phyloP scores from a whole-genome alignment of 805 yeast species.

The Pichia gijzeniarum region DNA sequence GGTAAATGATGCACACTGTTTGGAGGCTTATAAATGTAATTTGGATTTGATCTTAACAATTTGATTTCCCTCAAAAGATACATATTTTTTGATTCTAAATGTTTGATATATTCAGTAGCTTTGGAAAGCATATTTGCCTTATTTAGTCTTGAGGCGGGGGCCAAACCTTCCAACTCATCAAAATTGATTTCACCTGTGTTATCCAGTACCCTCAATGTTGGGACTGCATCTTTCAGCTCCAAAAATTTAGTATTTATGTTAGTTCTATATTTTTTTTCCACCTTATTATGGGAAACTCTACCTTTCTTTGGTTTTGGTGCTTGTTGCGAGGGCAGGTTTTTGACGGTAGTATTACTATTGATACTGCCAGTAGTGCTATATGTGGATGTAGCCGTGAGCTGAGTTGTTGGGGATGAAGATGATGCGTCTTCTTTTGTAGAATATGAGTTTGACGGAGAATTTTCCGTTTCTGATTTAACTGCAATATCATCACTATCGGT shows the following conservation, averaged over 20 bases:
- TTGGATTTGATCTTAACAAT: constrained; percentile 15
- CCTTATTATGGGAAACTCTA: constrained; percentile 67
- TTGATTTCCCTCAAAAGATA: constrained; percentile 46
- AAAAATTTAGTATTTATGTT: constrained; percentile 67
- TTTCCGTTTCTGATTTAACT: too few relatives aligned
- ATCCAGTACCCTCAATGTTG: constrained; percentile 59
- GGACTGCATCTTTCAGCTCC: constrained; percentile 70
- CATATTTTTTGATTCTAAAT: constrained; percentile 55
- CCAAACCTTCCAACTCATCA: constrained; percentile 64
- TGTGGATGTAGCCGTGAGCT: too few relatives aligned
- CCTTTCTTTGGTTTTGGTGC: constrained; percentile 35
- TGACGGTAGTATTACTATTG: not conserved
- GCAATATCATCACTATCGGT: too few relatives aligned
- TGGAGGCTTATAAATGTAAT: constrained; percentile 4
- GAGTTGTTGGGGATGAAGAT: too few relatives aligned
- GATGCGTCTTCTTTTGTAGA: too few relatives aligned
- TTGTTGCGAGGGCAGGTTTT: not conserved
- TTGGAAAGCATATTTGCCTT: constrained; percentile 74
- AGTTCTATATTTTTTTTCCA: constrained; percentile 75
- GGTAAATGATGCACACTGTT: constrained; percentile 6
- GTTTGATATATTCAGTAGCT: constrained; percentile 74
- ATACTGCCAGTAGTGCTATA: too few relatives aligned
- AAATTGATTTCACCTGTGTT: constrained; percentile 20
- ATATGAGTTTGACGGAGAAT: too few relatives aligned
- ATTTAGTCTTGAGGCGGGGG: constrained; percentile 69